These are phyloP conservation scores for Cladosporium velox DNA, from an alignment of 2,329 filamentous ascomycete species.

Conservation along the genomic window DNA sequence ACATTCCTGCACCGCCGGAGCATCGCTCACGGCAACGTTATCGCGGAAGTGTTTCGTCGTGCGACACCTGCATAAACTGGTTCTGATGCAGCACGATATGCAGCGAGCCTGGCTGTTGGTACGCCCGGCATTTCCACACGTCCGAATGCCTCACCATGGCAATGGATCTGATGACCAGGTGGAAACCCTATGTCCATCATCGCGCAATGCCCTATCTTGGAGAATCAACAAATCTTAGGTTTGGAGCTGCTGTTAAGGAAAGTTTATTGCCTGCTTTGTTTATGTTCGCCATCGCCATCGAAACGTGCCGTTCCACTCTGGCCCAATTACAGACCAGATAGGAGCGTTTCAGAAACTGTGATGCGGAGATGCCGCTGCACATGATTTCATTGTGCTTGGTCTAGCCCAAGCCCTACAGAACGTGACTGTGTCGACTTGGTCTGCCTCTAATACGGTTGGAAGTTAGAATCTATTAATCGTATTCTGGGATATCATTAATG, in stretches of 20 bases:
- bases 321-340: neutral
- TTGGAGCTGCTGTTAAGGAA: neutral
- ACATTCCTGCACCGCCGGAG: neutral
- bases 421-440: neutral
- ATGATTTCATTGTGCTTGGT: neutral
- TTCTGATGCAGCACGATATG: neutral
- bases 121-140: neutral
- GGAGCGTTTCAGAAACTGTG: neutral
- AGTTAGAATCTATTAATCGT: neutral
- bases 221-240: neutral
- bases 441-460: neutral
- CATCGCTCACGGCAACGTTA: slow-evolving; percentile 8
- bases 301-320: neutral
- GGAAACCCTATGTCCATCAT: neutral
- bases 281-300: neutral
- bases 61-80: neutral
- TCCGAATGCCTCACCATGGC: neutral
- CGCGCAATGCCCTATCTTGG: neutral
- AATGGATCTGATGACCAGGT: neutral
- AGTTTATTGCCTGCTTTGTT: neutral
- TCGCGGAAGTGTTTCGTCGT: neutral
- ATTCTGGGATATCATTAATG: neutral
- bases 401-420: neutral
- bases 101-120: neutral
- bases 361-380: neutral